Evolutionary conservation across 2,329 filamentous ascomycete species (phyloP).

Genomic region (Pseudogymnoascus sp.): DNA sequence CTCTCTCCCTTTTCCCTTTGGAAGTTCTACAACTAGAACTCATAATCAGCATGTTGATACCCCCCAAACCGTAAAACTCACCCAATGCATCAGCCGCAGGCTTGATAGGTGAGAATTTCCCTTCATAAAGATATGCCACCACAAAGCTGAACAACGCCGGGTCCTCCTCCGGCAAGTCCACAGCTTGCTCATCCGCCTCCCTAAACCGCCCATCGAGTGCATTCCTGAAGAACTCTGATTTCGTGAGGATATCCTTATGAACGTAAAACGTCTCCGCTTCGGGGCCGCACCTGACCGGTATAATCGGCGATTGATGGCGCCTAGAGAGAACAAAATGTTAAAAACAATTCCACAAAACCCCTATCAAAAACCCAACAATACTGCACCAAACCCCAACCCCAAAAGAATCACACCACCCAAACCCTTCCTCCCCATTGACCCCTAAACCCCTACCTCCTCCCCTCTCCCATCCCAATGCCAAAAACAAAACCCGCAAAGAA

Average conservation of each 20-base stretch:
- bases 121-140: constrained; percentile 42
- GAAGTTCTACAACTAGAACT: constrained; percentile 18
- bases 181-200: constrained; percentile 37
- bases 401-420: constrained; percentile 5
- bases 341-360: background rate
- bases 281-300: constrained; percentile 38
- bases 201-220: constrained; percentile 40
- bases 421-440: background rate
- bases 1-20: constrained; percentile 38
- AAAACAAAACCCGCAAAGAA: background rate
- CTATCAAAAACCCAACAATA: background rate
- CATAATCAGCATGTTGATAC: background rate
- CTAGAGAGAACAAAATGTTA: constrained; percentile 22
- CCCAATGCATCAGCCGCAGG: constrained; percentile 34
- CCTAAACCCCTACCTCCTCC: background rate
- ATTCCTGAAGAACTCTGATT: constrained; percentile 40
- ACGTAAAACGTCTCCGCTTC: constrained; percentile 39
- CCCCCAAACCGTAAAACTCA: constrained; percentile 15
- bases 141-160: constrained; percentile 43
- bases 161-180: constrained; percentile 43
- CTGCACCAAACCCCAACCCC: background rate
- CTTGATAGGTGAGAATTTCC: constrained; percentile 37
- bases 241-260: constrained; percentile 38
- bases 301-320: constrained; percentile 37
- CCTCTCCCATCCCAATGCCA: background rate